A percentile compares a stretch with the other conserved stretches of the same genome.
Evolutionary conservation across 1,139 yeast species (phyloP).

Genomic region (Meyerozyma elateridarum): DNA sequence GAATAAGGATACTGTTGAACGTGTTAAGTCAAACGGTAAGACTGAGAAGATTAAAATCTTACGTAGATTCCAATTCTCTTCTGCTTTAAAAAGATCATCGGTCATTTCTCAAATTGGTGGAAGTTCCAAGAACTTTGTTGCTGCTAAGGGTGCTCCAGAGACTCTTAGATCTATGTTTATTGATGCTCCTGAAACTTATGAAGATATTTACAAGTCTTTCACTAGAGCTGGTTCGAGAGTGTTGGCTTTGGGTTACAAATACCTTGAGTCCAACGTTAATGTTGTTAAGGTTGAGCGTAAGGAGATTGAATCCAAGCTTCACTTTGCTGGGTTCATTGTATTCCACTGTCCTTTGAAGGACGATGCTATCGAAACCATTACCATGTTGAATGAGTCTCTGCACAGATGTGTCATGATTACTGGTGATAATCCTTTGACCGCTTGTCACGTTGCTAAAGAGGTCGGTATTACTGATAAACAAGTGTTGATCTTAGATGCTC

Average conservation of each 20-base stretch:
- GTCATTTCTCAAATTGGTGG: conserved; percentile 63
- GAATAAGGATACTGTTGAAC: conserved; percentile 60
- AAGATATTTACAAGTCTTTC: conserved; percentile 80
- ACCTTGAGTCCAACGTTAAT: conserved; percentile 49
- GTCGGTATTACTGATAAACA: conserved; percentile 80
- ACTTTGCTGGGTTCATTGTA: conserved; percentile 89
- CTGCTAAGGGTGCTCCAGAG: conserved; percentile 99
- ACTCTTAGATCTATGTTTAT: conserved; percentile 76
- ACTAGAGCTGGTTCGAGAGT: conserved; percentile 97
- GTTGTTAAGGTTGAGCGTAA: conserved; percentile 61
- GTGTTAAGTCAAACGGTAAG: conserved; percentile 33
- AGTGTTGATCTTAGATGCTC: conserved; percentile 81
- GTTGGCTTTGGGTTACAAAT: conserved; percentile 84
- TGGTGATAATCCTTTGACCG: conserved; percentile 98
- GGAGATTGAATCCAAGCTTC: conserved; percentile 66
- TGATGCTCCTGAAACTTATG: conserved; percentile 73
- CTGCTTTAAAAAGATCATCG: conserved; percentile 93
- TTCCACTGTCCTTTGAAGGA: conserved; percentile 95
- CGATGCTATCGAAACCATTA: conserved; percentile 86
- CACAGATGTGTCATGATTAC: conserved; percentile 98
- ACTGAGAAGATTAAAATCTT: conserved; percentile 61
- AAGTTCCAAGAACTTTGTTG: conserved; percentile 60
- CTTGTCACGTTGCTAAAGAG: conserved; percentile 94
- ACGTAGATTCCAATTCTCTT: conserved; percentile 95
- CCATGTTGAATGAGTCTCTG: conserved; percentile 90